A percentile compares a stretch with the other conserved stretches of the same genome.
Evolutionary conservation across 2,329 filamentous ascomycete genomes (phyloP).

Genomic region (Colletotrichum falcatum): DNA sequence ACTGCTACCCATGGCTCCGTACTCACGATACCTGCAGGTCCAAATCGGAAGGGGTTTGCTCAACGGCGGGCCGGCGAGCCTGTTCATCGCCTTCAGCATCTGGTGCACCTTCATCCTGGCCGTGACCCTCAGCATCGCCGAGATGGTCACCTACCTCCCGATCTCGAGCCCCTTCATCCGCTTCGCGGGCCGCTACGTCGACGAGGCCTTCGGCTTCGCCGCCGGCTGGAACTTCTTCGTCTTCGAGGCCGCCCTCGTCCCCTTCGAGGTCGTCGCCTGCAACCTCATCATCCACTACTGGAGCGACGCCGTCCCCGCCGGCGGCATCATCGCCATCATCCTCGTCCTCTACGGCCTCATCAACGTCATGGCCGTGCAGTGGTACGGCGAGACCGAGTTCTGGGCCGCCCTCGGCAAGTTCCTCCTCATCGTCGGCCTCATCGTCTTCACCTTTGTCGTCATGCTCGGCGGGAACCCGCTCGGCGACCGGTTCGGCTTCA

Average conservation of each 20-base stretch:
- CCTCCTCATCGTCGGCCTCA: constrained; percentile 76
- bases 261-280: constrained; percentile 75
- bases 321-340: constrained; percentile 70
- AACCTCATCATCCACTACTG: constrained; percentile 73
- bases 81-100: constrained; percentile 70
- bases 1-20: constrained; percentile 2
- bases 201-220: constrained; percentile 80
- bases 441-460: constrained; percentile 82
- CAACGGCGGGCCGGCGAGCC: constrained; percentile 68
- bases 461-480: constrained; percentile 87
- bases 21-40: constrained; percentile 48
- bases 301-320: constrained; percentile 70
- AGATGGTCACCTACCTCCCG: constrained; percentile 82
- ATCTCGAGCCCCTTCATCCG: constrained; percentile 84
- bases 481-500: constrained; percentile 78
- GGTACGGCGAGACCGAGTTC: constrained; percentile 84
- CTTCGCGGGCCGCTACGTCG: constrained; percentile 80
- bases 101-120: constrained; percentile 73
- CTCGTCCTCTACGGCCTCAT: constrained; percentile 62
- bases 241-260: constrained; percentile 75
- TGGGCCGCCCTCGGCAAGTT: constrained; percentile 79
- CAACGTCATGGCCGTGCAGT: constrained; percentile 80
- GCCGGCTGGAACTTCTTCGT: constrained; percentile 82
- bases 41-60: constrained; percentile 70
- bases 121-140: constrained; percentile 72